Evolutionary conservation across 2,329 filamentous ascomycete species (phyloP), one percentile per base, ranked within the genome.

Genomic region (Raffaelea arxii): DNA sequence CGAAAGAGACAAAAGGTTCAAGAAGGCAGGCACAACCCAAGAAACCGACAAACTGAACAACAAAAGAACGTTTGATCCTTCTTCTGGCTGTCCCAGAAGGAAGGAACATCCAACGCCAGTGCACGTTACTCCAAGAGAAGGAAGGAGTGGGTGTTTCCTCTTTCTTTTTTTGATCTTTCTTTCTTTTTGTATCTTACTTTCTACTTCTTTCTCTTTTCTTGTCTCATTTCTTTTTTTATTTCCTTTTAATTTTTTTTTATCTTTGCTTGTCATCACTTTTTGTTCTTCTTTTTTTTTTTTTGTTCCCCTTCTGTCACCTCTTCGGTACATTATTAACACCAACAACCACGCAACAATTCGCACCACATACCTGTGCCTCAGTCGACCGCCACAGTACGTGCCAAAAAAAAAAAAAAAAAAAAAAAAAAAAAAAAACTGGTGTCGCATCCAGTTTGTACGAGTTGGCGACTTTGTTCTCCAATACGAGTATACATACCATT

Each of bases 21-120:
- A 36, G n/a, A 38, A 37, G 37, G 37, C 43, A 42, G 24, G 30
- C 30, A 12, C 21, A 40, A 25, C 25, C 22, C 30, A 35, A 39
- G 25, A 30, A 48, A 44, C 19, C 21, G 21, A 41, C n/a, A 44
- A 41, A 46, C 24, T 19, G 21, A 39, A 49, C 10, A 43, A 19
- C 18, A 30, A 16, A 25, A 23, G 21, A 16, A 18, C 18, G 25
- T 40, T 22, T 30, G 10, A 41, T 5, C 39, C n/a, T n/a, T n/a
- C n/a, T n/a, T n/a, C n/a, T n/a, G n/a, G n/a, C n/a, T n/a, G n/a
- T n/a, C n/a, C n/a, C n/a, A n/a, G n/a, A n/a, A n/a, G n/a, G n/a
- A n/a, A n/a, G n/a, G n/a, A n/a, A n/a, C n/a, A n/a, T n/a, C n/a
- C n/a, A n/a, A n/a, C n/a, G n/a, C n/a, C n/a, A n/a, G n/a, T n/a